Conservation (phyloP, 2,329 filamentous ascomycete species). For the Ascochyta lentis region DNA sequence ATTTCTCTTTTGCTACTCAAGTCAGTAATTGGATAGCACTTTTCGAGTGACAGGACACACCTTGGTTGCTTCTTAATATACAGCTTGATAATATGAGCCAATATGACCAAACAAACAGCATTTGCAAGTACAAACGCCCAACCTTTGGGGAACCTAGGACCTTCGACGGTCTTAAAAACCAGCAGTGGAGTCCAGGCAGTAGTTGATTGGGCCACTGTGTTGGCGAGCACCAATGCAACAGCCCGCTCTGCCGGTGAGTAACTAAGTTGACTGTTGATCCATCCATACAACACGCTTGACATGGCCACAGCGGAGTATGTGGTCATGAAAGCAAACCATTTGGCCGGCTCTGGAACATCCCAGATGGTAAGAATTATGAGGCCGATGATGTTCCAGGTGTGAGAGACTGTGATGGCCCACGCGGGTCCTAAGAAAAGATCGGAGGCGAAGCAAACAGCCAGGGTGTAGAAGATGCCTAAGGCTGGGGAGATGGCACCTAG, state of each 20-base stretch:
- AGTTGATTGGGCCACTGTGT: constrained; percentile 60
- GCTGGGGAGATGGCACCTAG: constrained; percentile 61
- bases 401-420: constrained; percentile 62
- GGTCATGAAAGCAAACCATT: constrained; percentile 62
- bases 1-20: not conserved
- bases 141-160: constrained; percentile 52
- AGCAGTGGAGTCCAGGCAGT: constrained; percentile 64
- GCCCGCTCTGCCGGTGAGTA: constrained; percentile 57
- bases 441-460: constrained; percentile 62
- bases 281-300: constrained; percentile 63
- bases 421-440: constrained; percentile 61
- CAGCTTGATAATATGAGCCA: constrained; percentile 27
- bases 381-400: constrained; percentile 60
- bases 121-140: constrained; percentile 52
- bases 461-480: constrained; percentile 63
- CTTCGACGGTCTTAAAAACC: constrained; percentile 57
- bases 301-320: constrained; percentile 59
- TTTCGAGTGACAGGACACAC: constrained; percentile 1
- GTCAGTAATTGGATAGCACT: not conserved
- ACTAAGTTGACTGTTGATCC: constrained; percentile 60
- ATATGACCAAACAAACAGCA: constrained; percentile 46
- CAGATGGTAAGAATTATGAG: constrained; percentile 62
- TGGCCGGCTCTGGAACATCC: constrained; percentile 61
- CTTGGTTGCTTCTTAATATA: constrained; percentile 19
- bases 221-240: constrained; percentile 60